Evolutionary conservation across 257 asterid genomes (phyloP).

Genomic region (Jacaranda copaia): DNA sequence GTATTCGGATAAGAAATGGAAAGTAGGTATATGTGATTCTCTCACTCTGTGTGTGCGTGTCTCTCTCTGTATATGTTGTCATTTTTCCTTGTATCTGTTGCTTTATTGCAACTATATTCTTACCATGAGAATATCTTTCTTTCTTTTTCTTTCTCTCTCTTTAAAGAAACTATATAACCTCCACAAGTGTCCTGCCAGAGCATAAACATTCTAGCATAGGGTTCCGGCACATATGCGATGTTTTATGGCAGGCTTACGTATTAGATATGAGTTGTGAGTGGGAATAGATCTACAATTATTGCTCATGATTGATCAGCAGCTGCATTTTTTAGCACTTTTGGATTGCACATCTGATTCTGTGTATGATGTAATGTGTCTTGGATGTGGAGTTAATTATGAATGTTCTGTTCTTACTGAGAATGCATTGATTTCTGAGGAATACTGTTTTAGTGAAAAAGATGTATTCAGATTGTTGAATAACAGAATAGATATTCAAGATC

Average conservation of each 20-base stretch:
- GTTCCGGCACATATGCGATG: background rate
- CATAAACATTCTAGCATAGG: background rate
- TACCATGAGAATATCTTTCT: background rate
- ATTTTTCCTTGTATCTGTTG: slow-evolving; percentile 3
- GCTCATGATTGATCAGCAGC: no score
- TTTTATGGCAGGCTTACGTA: background rate
- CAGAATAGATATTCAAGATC: background rate
- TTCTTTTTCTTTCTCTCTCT: no score
- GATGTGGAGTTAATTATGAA: background rate
- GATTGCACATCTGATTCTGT: background rate
- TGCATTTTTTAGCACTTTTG: background rate
- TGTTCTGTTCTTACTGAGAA: background rate
- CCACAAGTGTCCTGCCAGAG: background rate
- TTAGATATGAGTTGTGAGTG: background rate
- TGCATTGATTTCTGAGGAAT: background rate
- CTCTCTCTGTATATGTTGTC: background rate
- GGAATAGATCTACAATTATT: background rate
- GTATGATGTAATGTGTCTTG: background rate
- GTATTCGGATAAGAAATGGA: background rate
- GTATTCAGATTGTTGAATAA: background rate
- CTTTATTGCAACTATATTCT: background rate
- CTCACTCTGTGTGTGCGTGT: no score
- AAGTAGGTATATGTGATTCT: background rate
- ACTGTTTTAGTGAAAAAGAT: background rate
- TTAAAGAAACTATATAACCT: no score